Evolutionary conservation across 2,329 filamentous ascomycete species (phyloP).

Genomic region (Ceratocystis papillata): DNA sequence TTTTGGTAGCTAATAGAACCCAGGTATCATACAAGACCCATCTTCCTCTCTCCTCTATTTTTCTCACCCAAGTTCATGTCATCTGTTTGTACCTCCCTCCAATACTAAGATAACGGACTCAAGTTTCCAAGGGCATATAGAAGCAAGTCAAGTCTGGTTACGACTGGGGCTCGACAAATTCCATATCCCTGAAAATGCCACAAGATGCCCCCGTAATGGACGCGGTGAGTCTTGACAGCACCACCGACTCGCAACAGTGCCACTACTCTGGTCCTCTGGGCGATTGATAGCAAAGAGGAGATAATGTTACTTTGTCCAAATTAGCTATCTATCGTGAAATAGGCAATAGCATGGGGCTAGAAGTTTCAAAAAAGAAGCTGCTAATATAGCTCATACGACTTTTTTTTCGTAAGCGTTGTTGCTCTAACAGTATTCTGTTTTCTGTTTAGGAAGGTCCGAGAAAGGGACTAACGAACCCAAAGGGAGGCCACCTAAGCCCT

Average conservation of each 20-base stretch:
- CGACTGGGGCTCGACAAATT: neutral
- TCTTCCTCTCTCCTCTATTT: constrained; percentile 7
- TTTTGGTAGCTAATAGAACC: neutral
- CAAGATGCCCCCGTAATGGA: neutral
- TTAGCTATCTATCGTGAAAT: neutral
- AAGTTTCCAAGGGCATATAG: neutral
- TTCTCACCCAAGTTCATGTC: constrained; percentile 10
- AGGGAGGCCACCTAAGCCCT: neutral
- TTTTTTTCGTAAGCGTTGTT: constrained; percentile 1
- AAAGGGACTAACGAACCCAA: neutral
- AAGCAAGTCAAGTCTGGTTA: neutral
- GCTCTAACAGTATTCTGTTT: neutral
- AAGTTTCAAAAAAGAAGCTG: constrained; percentile 11
- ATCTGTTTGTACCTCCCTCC: constrained; percentile 10
- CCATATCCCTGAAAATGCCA: constrained; percentile 12
- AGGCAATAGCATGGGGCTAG: neutral
- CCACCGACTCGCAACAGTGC: neutral
- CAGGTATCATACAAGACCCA: neutral
- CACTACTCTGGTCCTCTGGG: neutral
- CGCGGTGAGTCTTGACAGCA: neutral
- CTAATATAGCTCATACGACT: constrained; percentile 10
- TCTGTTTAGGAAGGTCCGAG: constrained; percentile 5
- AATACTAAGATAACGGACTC: neutral
- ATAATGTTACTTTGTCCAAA: neutral
- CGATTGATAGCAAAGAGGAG: neutral